These are phyloP conservation scores for Nemania abortiva DNA, from an alignment of 2,329 filamentous ascomycete species.

Conservation along the genomic window DNA sequence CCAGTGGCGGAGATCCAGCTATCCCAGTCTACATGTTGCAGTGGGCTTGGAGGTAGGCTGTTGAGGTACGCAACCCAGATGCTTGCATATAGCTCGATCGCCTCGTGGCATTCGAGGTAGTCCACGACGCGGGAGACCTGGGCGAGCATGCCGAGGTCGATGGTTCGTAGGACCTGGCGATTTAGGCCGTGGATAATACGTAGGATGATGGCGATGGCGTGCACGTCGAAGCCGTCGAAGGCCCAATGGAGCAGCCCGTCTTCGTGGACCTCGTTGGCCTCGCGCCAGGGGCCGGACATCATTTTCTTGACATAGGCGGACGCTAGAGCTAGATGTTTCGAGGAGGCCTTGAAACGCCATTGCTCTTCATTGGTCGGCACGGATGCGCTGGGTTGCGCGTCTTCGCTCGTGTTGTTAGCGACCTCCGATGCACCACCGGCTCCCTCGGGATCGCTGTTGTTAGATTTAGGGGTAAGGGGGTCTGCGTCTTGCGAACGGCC, in stretches of 20 bases:
- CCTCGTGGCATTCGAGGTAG: slow-evolving; percentile 31
- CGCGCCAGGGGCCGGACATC: slow-evolving; percentile 28
- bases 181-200: slow-evolving; percentile 32
- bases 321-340: slow-evolving; percentile 31
- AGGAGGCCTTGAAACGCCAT: slow-evolving; percentile 33
- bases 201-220: slow-evolving; percentile 22
- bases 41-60: not conserved
- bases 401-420: not conserved
- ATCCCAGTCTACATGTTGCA: slow-evolving; percentile 21
- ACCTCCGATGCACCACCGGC: not conserved
- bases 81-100: slow-evolving; percentile 33
- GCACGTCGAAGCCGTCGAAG: slow-evolving; percentile 23
- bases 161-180: slow-evolving; percentile 23
- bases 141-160: slow-evolving; percentile 24
- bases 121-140: slow-evolving; percentile 28
- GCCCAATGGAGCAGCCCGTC: slow-evolving; percentile 25
- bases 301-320: slow-evolving; percentile 29
- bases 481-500: not conserved
- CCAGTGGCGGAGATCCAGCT: slow-evolving; percentile 30
- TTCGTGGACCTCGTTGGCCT: slow-evolving; percentile 23
- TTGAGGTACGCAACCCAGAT: slow-evolving; percentile 22
- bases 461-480: not conserved
- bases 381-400: not conserved
- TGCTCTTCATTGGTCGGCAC: not conserved
- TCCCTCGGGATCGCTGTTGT: not conserved